A percentile compares a stretch with the other conserved stretches of the same genome.
Conservation (phyloP, 805 yeast species). For the Debaryomyces maramus region DNA sequence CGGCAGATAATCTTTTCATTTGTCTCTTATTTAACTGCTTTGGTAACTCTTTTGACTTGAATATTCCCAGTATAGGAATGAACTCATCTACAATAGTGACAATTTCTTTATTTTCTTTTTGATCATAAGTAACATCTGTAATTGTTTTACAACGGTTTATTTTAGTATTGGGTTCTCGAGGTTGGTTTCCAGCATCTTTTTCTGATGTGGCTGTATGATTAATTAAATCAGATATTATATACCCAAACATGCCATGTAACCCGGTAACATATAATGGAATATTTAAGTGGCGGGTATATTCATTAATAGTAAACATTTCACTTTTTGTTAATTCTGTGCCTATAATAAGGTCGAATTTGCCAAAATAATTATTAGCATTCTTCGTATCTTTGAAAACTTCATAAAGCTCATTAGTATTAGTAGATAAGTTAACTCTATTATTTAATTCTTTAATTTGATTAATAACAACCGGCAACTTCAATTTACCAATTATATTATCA, state of each 20-base stretch:
- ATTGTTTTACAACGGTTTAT: slow-evolving; percentile 48
- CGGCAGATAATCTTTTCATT: slow-evolving; percentile 52
- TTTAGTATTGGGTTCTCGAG: slow-evolving; percentile 44
- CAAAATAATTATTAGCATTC: slow-evolving; percentile 36
- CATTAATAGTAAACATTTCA: slow-evolving; percentile 51
- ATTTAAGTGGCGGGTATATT: slow-evolving; percentile 50
- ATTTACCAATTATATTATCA: slow-evolving; percentile 53
- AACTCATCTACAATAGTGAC: slow-evolving; percentile 40
- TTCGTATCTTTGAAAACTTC: slow-evolving; percentile 16
- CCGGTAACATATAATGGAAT: slow-evolving; percentile 71
- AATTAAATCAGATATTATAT: slow-evolving; percentile 75
- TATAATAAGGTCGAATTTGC: slow-evolving; percentile 66
- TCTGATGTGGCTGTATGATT: slow-evolving; percentile 57
- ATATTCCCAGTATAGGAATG: slow-evolving; percentile 34
- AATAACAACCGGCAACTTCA: slow-evolving; percentile 54
- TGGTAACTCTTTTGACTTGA: slow-evolving; percentile 36
- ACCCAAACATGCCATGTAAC: slow-evolving; percentile 80
- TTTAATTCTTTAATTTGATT: slow-evolving; percentile 70
- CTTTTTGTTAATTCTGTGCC: slow-evolving; percentile 60
- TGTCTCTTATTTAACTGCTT: slow-evolving; percentile 45
- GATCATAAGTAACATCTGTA: slow-evolving; percentile 27
- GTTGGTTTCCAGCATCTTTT: slow-evolving; percentile 47
- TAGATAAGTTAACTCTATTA: slow-evolving; percentile 65
- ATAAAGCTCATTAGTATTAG: slow-evolving; percentile 33
- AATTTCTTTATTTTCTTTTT: slow-evolving; percentile 43